Evolutionary conservation across 192 early-diverging fungal species (phyloP).

Genomic region (Coemansia sp.): DNA sequence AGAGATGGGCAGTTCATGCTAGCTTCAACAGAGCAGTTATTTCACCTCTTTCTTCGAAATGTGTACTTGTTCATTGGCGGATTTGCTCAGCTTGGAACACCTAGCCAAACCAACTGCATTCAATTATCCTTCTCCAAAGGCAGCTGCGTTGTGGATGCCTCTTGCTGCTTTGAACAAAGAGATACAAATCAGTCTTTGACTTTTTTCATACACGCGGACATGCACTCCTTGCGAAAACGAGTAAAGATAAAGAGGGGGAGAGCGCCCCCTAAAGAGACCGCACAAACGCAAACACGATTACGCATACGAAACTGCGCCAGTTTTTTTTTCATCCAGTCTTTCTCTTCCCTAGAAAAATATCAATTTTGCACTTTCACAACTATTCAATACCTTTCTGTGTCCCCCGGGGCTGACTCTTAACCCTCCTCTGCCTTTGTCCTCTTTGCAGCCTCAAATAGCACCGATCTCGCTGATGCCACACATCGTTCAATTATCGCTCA

Average conservation of each 20-base stretch:
- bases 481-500: slow-evolving; percentile 72
- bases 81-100: too few relatives aligned
- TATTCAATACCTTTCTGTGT: too few relatives aligned
- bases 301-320: neutral
- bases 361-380: slow-evolving; percentile 7
- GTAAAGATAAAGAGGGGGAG: neutral
- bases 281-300: neutral
- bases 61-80: too few relatives aligned
- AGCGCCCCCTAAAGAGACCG: too few relatives aligned
- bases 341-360: neutral
- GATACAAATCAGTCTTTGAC: neutral
- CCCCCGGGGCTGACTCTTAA: too few relatives aligned
- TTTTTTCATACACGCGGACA: too few relatives aligned
- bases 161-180: neutral
- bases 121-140: too few relatives aligned
- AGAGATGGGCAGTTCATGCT: too few relatives aligned
- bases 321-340: slow-evolving; percentile 1
- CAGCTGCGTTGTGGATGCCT: neutral
- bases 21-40: too few relatives aligned
- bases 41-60: too few relatives aligned
- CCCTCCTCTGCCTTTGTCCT: too few relatives aligned
- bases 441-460: neutral
- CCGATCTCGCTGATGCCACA: slow-evolving; percentile 21
- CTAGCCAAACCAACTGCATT: too few relatives aligned
- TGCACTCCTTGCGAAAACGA: neutral